Conservation (phyloP, 306 rosid species). For the Senna siamea region DNA sequence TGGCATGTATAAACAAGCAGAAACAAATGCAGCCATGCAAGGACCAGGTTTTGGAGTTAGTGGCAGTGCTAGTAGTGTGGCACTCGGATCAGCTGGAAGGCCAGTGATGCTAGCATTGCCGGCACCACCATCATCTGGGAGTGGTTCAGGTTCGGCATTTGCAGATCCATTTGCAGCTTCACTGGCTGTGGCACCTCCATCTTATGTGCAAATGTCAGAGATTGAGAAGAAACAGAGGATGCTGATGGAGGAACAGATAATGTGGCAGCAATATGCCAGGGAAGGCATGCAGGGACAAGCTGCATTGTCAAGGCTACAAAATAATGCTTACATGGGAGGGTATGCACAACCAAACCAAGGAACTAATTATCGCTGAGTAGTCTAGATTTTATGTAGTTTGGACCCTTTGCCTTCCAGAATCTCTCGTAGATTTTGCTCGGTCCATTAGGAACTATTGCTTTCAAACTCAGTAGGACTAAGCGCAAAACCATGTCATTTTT, state of each 20-base stretch:
- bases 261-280: conserved; percentile 87
- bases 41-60: conserved; percentile 58
- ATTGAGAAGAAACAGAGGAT: conserved; percentile 88
- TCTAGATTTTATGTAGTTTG: not conserved
- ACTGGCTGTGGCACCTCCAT: conserved; percentile 69
- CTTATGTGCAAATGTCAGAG: conserved; percentile 95
- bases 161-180: conserved; percentile 90
- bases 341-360: conserved; percentile 59
- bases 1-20: conserved; percentile 77
- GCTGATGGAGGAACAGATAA: conserved; percentile 69
- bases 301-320: conserved; percentile 49
- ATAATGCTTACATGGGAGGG: conserved; percentile 56
- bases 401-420: not conserved
- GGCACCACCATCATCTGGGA: conserved; percentile 55
- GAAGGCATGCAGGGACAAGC: conserved; percentile 74
- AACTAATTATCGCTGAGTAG: conserved; percentile 35
- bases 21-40: conserved; percentile 43
- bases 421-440: not conserved
- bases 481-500: not conserved
- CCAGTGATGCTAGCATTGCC: conserved; percentile 87
- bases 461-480: conserved; percentile 17
- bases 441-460: conserved; percentile 24
- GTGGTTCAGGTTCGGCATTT: not conserved
- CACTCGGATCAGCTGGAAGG: conserved; percentile 75
- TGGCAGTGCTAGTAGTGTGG: conserved; percentile 90